Evolutionary conservation across 495 filamentous ascomycete species (phyloP).

Genomic region (Pseudevernia furfuracea): DNA sequence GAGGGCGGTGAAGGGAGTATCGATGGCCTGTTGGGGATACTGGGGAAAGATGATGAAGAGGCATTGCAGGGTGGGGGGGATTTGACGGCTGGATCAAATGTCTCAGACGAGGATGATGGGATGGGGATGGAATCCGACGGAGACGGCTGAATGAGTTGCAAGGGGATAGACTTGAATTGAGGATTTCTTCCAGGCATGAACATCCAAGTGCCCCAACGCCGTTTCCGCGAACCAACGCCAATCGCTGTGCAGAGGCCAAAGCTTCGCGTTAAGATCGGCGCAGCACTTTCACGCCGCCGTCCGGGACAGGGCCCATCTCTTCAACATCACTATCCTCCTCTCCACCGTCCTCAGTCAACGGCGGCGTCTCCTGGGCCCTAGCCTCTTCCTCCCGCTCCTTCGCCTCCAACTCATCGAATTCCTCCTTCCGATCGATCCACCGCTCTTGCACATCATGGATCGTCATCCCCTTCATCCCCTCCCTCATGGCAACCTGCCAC

Average conservation of each 20-base stretch:
- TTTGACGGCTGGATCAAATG: constrained; percentile 26
- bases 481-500: constrained; percentile 90
- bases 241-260: neutral
- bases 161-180: neutral
- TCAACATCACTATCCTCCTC: constrained; percentile 35
- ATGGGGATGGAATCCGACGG: constrained; percentile 23
- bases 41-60: constrained; percentile 31
- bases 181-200: neutral
- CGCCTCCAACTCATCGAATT: constrained; percentile 73
- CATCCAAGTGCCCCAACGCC: neutral
- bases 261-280: constrained; percentile 33
- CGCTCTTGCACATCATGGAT: constrained; percentile 85
- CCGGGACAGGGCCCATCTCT: constrained; percentile 33
- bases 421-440: constrained; percentile 86
- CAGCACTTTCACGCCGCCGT: constrained; percentile 42
- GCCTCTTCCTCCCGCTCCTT: constrained; percentile 60
- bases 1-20: constrained; percentile 29
- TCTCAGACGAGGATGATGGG: constrained; percentile 37
- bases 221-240: neutral
- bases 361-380: constrained; percentile 31
- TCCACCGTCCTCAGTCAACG: constrained; percentile 24
- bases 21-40: constrained; percentile 29
- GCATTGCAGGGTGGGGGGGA: constrained; percentile 37
- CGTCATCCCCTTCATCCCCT: constrained; percentile 71
- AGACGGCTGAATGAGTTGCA: constrained; percentile 12